A percentile compares a stretch with the other conserved stretches of the same genome.
Evolutionary conservation across 2,329 filamentous ascomycete species (phyloP).

Genomic region (Eutypa lata): DNA sequence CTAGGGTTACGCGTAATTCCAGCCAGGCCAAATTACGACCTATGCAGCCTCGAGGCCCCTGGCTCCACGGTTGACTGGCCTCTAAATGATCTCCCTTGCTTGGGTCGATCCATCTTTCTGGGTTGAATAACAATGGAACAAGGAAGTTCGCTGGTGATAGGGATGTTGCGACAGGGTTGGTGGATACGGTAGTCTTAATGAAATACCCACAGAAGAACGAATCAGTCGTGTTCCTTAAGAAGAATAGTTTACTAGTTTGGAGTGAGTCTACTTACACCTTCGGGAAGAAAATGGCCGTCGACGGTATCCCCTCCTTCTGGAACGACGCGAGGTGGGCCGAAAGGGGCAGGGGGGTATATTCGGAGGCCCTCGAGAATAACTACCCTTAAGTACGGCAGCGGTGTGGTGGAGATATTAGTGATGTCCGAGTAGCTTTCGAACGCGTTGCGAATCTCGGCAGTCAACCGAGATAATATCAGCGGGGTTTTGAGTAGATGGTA

Average conservation of each 20-base stretch:
- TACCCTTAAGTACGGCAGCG: slow-evolving; percentile 4
- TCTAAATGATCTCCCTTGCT: slow-evolving; percentile 3
- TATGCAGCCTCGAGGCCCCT: slow-evolving; percentile 5
- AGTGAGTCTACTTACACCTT: slow-evolving; percentile 4
- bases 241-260: not conserved
- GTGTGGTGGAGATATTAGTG: not conserved
- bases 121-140: slow-evolving; percentile 12
- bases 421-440: slow-evolving; percentile 12
- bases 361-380: slow-evolving; percentile 10
- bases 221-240: not conserved
- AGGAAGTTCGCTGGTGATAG: slow-evolving; percentile 12
- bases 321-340: slow-evolving; percentile 4
- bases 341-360: slow-evolving; percentile 4
- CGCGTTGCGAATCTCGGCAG: slow-evolving; percentile 9
- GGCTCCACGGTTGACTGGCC: slow-evolving; percentile 11
- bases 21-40: slow-evolving; percentile 6
- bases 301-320: slow-evolving; percentile 8
- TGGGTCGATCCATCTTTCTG: slow-evolving; percentile 13
- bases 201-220: too few relatives aligned
- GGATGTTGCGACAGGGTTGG: slow-evolving; percentile 10
- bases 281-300: slow-evolving; percentile 11
- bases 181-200: slow-evolving; percentile 6
- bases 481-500: slow-evolving; percentile 15
- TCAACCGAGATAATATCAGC: slow-evolving; percentile 3
- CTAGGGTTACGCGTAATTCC: slow-evolving; percentile 10